Percentiles rank a stretch among this genome's conserved stretches.
Evolutionary conservation across 768 basidiomycete species (phyloP).

Genomic region (Kwoniella mangroviensis): DNA sequence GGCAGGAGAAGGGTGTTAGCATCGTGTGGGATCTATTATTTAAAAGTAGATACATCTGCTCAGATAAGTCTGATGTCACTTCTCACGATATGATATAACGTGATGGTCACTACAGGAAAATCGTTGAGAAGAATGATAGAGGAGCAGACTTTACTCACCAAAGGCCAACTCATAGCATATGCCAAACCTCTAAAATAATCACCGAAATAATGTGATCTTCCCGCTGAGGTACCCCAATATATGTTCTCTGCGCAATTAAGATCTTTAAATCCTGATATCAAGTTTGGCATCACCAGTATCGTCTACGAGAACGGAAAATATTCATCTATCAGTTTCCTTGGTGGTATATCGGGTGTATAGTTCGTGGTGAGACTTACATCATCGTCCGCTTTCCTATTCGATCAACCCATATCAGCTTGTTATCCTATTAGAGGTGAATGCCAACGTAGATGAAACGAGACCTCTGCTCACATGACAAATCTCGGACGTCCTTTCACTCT

Average conservation of each 20-base stretch:
- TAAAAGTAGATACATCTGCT: no score
- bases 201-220: slow-evolving; percentile 54
- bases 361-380: slow-evolving; percentile 48
- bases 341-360: not conserved
- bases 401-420: no score
- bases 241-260: slow-evolving; percentile 57
- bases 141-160: slow-evolving; percentile 23
- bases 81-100: no score
- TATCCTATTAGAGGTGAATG: no score
- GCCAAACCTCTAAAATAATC: slow-evolving; percentile 58
- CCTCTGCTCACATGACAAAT: slow-evolving; percentile 56
- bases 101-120: no score
- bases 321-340: no score
- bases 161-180: slow-evolving; percentile 58
- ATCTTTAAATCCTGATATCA: slow-evolving; percentile 55
- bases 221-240: slow-evolving; percentile 59
- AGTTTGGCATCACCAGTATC: slow-evolving; percentile 58
- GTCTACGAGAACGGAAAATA: slow-evolving; percentile 37
- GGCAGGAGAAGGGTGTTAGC: not conserved
- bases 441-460: not conserved
- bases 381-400: slow-evolving; percentile 57
- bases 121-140: no score
- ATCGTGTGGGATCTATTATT: no score
- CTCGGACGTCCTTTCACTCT: slow-evolving; percentile 55
- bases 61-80: no score